Evolutionary conservation across 805 yeast genomes (phyloP).

Genomic region (Isabelozyma heimii): DNA sequence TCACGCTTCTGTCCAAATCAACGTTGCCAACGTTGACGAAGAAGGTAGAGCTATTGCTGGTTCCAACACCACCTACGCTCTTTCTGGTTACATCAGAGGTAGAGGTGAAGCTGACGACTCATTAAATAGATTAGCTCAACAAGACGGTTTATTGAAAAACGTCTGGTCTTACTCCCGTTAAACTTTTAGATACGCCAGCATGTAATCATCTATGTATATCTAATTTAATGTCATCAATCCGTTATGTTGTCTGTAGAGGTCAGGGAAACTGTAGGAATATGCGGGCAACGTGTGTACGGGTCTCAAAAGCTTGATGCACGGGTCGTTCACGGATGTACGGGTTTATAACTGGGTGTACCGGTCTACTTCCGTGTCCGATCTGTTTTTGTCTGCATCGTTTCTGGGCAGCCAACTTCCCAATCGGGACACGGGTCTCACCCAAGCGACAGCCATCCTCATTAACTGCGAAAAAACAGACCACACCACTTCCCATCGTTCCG

Average conservation of each 20-base stretch:
- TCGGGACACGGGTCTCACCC: background rate
- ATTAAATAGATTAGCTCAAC: constrained; percentile 98
- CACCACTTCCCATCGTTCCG: background rate
- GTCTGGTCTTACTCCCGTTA: constrained; percentile 95
- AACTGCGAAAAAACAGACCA: background rate
- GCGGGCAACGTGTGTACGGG: too few species aligned
- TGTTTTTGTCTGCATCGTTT: too few species aligned
- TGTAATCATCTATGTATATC: constrained; percentile 15
- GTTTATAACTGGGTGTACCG: too few species aligned
- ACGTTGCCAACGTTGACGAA: constrained; percentile 97
- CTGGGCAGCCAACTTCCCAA: background rate
- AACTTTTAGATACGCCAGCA: constrained; percentile 17
- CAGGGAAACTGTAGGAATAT: too few species aligned
- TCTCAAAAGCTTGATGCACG: too few species aligned
- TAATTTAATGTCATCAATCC: constrained; percentile 20
- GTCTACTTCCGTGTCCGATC: too few species aligned
- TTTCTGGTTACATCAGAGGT: constrained; percentile 95
- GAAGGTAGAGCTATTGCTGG: constrained; percentile 94
- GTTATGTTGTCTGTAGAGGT: too few species aligned
- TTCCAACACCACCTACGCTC: constrained; percentile 90
- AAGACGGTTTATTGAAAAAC: constrained; percentile 96
- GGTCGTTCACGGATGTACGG: background rate
- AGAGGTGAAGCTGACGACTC: constrained; percentile 99
- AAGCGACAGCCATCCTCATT: background rate
- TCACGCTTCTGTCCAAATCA: constrained; percentile 98